A percentile compares a stretch with the other conserved stretches of the same genome.
These are phyloP conservation scores for Ganoderma multipileum DNA, from an alignment of 1,284 basidiomycete genomes.

Conservation along the genomic window DNA sequence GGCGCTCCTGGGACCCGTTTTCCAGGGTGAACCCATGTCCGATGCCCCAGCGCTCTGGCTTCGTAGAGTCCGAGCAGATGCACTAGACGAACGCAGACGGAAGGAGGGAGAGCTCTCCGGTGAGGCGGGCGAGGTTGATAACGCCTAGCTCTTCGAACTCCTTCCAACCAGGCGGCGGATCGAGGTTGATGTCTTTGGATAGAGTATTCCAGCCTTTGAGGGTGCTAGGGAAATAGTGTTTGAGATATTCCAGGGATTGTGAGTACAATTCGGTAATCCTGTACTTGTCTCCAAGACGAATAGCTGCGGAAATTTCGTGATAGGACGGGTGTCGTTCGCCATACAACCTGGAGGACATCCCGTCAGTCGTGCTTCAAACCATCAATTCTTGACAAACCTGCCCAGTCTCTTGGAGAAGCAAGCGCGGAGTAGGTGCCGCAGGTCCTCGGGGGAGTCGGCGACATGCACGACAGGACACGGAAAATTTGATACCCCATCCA, in stretches of 20 bases:
- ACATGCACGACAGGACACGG: conserved; percentile 5
- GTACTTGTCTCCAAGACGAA: conserved; percentile 24
- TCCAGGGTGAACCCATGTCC: background rate
- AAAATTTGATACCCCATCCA: background rate
- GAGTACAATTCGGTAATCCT: conserved; percentile 8
- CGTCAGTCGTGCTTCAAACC: background rate
- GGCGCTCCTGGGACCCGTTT: background rate
- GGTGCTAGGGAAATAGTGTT: background rate
- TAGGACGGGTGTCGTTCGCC: background rate
- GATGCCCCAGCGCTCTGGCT: background rate
- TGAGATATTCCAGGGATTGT: conserved; percentile 1
- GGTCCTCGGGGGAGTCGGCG: conserved; percentile 7
- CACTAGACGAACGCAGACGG: background rate
- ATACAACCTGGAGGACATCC: background rate
- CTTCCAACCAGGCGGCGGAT: conserved; percentile 6
- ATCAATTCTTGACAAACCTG: background rate
- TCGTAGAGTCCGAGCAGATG: background rate
- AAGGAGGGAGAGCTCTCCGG: conserved; percentile 3
- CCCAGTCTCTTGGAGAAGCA: background rate
- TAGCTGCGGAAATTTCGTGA: conserved; percentile 5
- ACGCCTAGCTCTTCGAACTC: conserved; percentile 18
- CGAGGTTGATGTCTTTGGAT: no score
- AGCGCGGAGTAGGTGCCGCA: conserved; percentile 11
- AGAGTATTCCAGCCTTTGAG: background rate
- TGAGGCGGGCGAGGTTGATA: conserved; percentile 22